Conservation (phyloP, 495 filamentous ascomycete genomes). For the Cudoniella acicularis region DNA sequence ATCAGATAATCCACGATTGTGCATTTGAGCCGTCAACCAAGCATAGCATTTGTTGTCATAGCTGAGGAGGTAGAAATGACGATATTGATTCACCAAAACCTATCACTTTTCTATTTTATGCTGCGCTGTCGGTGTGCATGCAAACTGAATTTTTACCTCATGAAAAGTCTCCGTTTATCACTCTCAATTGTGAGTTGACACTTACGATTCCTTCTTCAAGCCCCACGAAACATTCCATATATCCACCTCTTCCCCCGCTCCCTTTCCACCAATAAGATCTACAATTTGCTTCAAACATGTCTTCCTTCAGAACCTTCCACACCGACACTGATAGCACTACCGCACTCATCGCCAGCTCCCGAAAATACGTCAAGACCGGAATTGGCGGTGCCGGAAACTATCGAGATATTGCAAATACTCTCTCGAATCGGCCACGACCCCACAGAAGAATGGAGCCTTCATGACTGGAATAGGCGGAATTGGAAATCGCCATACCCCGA, state of each 20-base stretch:
- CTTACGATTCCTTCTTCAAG: neutral
- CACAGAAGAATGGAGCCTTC: neutral
- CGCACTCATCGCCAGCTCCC: neutral
- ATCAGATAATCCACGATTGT: neutral
- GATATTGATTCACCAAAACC: too few relatives aligned
- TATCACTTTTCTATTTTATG: neutral
- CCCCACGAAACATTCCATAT: neutral
- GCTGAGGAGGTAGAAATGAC: too few relatives aligned
- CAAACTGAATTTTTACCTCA: neutral
- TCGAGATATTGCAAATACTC: too few relatives aligned
- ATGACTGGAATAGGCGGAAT: neutral
- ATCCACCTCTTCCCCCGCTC: neutral
- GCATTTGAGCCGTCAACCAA: neutral
- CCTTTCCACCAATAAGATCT: neutral
- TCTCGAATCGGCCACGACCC: too few relatives aligned
- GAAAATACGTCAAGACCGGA: neutral
- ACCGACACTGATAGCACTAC: neutral
- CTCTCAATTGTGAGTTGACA: neutral
- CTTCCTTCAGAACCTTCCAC: neutral
- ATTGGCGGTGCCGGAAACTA: constrained; percentile 1
- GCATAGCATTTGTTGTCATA: neutral
- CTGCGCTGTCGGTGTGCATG: neutral
- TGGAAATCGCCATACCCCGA: neutral
- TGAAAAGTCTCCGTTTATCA: too few relatives aligned
- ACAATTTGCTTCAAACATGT: neutral